Base-by-base conservation (phyloP, 768 basidiomycete species). In the Stropharia rugosoannulata region DNA sequence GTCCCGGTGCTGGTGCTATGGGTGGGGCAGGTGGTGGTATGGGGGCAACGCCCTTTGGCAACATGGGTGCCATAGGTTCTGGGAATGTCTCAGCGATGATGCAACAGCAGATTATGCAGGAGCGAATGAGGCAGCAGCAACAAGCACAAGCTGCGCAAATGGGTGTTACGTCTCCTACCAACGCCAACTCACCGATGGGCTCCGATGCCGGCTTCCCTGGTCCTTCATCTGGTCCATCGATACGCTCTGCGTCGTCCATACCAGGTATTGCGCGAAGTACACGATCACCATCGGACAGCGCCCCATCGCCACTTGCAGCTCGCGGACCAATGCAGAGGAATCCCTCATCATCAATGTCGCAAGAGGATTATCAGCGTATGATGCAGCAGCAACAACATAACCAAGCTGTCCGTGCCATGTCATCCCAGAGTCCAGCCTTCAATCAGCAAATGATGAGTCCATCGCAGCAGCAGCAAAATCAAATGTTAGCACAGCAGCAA, bases 191-290 rank as follows among this genome's bases (percentile, higher is more conserved):
- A 16, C 79, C 79, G 7, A 73, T 82, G 68, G 59, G 75, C 32
- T 63, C 74, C 51, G 71, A 71, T 47, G 66, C 70, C 49, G 64
- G 70, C 42, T 51, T 58, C 56, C 38, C 54, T 38, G 61, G 64
- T 32, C 58, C 58, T 49, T 50, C 62, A 27, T 57, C 59, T 47
- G 64, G 62, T 39, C 36, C 59, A 11, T 56, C 67, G 45, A 66
- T 64, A 60, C 59, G 60, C 27, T 59, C 63, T 22, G 56, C 58
- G 27, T 60, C 77, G 40, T 68, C 81, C 18, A 85, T 90, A 51
- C 87, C 87, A 0, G 88, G 88, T 11, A 91, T 91, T 50, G 86
- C 89, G 18, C 76, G 89, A 62, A 89, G 84, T 61, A 81, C 83
- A 48, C 78, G 88, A 53, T 90, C 89, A 40, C 89, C 89, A n/a